Percentiles rank a stretch among this genome's conserved stretches.
Conservation (phyloP, 2,329 filamentous ascomycete species). For the Ascochyta clinopodiicola region DNA sequence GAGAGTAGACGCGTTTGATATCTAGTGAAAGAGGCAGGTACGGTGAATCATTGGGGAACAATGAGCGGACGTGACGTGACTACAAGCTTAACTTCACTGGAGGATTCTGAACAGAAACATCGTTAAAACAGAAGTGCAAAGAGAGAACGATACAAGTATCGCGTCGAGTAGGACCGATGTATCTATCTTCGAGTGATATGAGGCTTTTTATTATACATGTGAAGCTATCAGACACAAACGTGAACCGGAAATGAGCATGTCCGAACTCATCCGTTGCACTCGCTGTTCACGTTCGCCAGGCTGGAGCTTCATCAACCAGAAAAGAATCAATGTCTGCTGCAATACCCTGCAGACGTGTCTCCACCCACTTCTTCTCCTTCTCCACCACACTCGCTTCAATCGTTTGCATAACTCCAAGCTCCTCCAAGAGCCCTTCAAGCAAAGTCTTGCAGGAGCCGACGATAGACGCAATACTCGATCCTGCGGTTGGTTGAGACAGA, state of each 20-base stretch:
- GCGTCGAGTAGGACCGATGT: too few relatives aligned
- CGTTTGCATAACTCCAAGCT: slow-evolving; percentile 43
- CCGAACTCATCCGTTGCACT: too few relatives aligned
- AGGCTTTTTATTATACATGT: too few relatives aligned
- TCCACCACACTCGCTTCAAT: slow-evolving; percentile 41
- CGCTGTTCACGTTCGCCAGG: slow-evolving; percentile 33
- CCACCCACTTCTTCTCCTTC: slow-evolving; percentile 47
- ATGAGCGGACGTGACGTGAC: too few relatives aligned
- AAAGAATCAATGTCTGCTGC: slow-evolving; percentile 30
- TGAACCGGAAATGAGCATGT: too few relatives aligned
- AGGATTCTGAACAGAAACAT: too few relatives aligned
- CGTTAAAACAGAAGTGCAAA: too few relatives aligned
- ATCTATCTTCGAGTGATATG: too few relatives aligned
- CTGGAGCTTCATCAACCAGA: slow-evolving; percentile 21
- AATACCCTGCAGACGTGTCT: slow-evolving; percentile 39
- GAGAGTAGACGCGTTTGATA: slow-evolving; percentile 5
- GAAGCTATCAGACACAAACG: too few relatives aligned
- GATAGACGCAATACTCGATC: slow-evolving; percentile 44
- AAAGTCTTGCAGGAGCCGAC: slow-evolving; percentile 39
- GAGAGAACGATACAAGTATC: too few relatives aligned
- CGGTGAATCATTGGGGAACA: not conserved
- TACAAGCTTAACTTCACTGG: too few relatives aligned
- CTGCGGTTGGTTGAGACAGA: slow-evolving; percentile 34
- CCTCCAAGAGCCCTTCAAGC: slow-evolving; percentile 40
- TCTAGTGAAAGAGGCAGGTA: not conserved